Percentiles rank a stretch among this genome's conserved stretches.
These are phyloP conservation scores for Withania somnifera DNA, from an alignment of 305 asterid genomes.

Conservation along the genomic window DNA sequence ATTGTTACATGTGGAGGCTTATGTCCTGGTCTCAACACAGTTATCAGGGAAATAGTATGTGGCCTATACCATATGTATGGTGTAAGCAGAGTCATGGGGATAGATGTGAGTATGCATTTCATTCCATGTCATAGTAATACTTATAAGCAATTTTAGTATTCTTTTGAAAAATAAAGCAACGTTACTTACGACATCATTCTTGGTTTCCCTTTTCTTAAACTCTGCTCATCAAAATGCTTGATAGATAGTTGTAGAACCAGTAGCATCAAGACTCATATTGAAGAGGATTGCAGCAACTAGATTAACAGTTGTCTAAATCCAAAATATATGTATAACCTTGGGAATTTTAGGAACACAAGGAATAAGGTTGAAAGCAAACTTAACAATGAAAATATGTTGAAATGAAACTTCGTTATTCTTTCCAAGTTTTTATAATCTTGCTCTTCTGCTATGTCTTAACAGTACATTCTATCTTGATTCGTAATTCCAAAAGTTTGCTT, in stretches of 20 bases:
- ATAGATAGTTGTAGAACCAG: neutral
- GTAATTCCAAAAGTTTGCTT: neutral
- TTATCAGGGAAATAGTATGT: slow-evolving; percentile 85
- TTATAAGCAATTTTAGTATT: neutral
- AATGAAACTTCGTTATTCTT: neutral
- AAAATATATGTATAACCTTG: neutral
- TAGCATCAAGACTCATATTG: neutral
- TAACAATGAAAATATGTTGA: neutral
- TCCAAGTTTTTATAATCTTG: neutral
- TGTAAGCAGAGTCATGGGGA: slow-evolving; percentile 71
- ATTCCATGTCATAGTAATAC: neutral
- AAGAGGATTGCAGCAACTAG: neutral
- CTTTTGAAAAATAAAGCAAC: neutral
- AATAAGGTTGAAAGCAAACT: neutral
- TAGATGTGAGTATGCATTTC: slow-evolving; percentile 48
- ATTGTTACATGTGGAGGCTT: slow-evolving; percentile 98
- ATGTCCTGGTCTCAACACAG: slow-evolving; percentile 96
- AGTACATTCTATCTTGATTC: neutral
- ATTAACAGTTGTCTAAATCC: neutral
- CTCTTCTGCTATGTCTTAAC: neutral
- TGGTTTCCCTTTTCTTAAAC: neutral
- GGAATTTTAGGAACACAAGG: neutral
- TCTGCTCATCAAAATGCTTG: neutral
- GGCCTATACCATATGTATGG: slow-evolving; percentile 92
- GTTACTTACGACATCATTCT: neutral